phyloP scores from a whole-genome alignment of 345 rosid genomes.

The Noccaea caerulescens region DNA sequence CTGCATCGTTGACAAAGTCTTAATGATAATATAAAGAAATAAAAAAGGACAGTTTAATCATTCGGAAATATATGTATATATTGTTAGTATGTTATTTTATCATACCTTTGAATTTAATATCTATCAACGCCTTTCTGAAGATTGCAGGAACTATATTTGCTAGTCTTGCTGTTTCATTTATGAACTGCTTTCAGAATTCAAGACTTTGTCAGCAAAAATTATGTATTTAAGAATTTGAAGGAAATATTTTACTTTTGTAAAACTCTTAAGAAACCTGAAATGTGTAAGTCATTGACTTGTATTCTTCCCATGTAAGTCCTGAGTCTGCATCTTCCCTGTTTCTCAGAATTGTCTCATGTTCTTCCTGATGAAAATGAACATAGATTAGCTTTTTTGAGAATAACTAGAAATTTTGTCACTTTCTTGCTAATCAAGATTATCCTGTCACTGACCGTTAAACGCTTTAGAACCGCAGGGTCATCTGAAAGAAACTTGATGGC shows the following conservation, averaged over 20 bases:
- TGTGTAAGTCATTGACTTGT: conserved; percentile 95
- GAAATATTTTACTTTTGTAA: not conserved
- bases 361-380: conserved; percentile 63
- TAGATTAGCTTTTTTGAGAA: conserved; percentile 20
- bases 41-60: not conserved
- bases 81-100: not conserved
- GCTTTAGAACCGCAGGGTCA: conserved; percentile 63
- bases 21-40: conserved; percentile 27
- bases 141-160: conserved; percentile 96
- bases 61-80: not conserved
- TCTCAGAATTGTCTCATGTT: conserved; percentile 71
- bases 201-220: conserved; percentile 25
- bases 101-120: conserved; percentile 74
- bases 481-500: conserved; percentile 81
- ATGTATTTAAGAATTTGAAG: conserved; percentile 11
- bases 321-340: conserved; percentile 58
- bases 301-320: conserved; percentile 90
- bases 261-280: conserved; percentile 67
- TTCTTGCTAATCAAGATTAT: conserved; percentile 2
- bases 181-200: conserved; percentile 60
- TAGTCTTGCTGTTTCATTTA: conserved; percentile 87
- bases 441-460: conserved; percentile 63
- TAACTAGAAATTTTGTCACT: not conserved
- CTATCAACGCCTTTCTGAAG: conserved; percentile 82
- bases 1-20: conserved; percentile 51